Evolutionary conservation across 2,329 filamentous ascomycete species (phyloP), one percentile per base, ranked within the genome.

Genomic region (Pseudogymnoascus destructans): DNA sequence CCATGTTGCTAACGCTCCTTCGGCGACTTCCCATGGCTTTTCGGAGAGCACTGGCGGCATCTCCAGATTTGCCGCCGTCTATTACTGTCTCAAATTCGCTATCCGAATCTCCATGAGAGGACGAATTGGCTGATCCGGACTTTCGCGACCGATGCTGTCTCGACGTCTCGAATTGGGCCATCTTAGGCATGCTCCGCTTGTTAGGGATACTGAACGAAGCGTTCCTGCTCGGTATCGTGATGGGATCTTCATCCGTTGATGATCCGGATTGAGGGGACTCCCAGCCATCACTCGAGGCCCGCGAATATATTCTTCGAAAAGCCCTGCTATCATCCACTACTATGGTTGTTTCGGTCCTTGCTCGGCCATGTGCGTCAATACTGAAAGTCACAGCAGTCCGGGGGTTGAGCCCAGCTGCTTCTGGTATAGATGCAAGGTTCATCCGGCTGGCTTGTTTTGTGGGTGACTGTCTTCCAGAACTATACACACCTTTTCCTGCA

Each of bases 191-290:
- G n/a, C 66, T 66, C 7, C 46, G 38, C 42, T 62, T 63, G 40
- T 61, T 61, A 10, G 67, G 66, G 33, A 68, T 36, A 7, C 60
- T 60, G 60, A 83, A 84, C 0, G 81, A 84, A 3, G 73, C 73
- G 61, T 75, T 79, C 42, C 80, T 75, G 66, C 80, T 84, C 27
- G 81, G 81, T 36, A 85, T 80, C 55, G 84, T 75, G 61, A 85
- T 84, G 10, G 79, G 80, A 59, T 85, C 82, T 58, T 85, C 81
- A 61, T 85, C 82, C 3, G 76, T 77, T 0, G 80, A 83, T 1
- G 79, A 82, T 2, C 77, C 76, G 52, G 66, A 63, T 19, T 63
- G 75, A 0, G 76, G 77, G 4, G 75, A 76, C 11, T 74, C 73
- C 71, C 73, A 76, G 36, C 70, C 71, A 55, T 70, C 71, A 38